These are phyloP conservation scores for Dittrichia graveolens DNA, from an alignment of 129 eudicot species.

Conservation along the genomic window DNA sequence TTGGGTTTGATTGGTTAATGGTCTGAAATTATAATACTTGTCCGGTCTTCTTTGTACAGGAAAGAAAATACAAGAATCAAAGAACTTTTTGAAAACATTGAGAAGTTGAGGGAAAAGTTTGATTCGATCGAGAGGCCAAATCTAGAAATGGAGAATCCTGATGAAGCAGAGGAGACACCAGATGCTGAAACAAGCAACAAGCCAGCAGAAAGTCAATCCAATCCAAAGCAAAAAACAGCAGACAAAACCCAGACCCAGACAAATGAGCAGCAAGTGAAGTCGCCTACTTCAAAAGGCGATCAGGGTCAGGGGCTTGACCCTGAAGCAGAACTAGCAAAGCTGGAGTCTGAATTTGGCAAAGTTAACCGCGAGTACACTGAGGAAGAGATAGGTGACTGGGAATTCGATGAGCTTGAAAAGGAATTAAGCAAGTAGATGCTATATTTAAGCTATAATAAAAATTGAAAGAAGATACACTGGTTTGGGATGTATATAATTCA, in stretches of 20 bases:
- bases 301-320: conserved; percentile 59
- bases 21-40: neutral
- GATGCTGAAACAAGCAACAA: conserved; percentile 44
- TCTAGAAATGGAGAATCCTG: conserved; percentile 71
- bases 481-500: conserved; percentile 34
- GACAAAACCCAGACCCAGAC: conserved; percentile 32
- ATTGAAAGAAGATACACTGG: conserved; percentile 7
- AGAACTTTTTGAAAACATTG: conserved; percentile 79
- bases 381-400: conserved; percentile 91
- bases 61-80: conserved; percentile 69
- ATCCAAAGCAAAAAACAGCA: conserved; percentile 26
- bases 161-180: conserved; percentile 39
- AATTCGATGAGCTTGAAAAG: conserved; percentile 91
- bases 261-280: conserved; percentile 37
- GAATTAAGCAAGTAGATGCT: conserved; percentile 53
- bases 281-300: conserved; percentile 42
- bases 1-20: too few relatives aligned
- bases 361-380: conserved; percentile 61
- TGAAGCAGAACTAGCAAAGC: conserved; percentile 74
- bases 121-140: conserved; percentile 88
- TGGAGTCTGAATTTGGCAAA: conserved; percentile 91
- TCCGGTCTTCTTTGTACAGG: conserved; percentile 40
- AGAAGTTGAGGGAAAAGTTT: conserved; percentile 73
- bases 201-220: conserved; percentile 39
- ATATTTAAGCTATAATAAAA: conserved; percentile 23